Evolutionary conservation across 495 filamentous ascomycete genomes (phyloP), one percentile per base, ranked within the genome.

Genomic region (Eremomyces bilateralis): DNA sequence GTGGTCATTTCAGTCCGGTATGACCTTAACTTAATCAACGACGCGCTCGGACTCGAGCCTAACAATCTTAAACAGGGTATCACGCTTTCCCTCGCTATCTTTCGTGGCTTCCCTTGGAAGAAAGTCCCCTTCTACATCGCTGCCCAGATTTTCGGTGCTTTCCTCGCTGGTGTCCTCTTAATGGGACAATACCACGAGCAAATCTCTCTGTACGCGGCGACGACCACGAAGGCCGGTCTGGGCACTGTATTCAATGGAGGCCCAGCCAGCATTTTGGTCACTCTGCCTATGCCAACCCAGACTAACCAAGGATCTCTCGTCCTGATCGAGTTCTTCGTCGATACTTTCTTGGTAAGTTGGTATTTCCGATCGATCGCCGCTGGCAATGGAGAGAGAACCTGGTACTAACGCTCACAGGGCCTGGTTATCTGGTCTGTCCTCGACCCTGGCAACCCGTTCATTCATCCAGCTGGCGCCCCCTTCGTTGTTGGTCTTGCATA

Each of bases 401-500:
- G n/a, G n/a, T n/a, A n/a, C n/a, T n/a, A n/a, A n/a, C n/a, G n/a
- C n/a, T n/a, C n/a, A n/a, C n/a, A n/a, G n/a, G 59, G 59, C 20
- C 48, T 65, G 29, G 53, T 67, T 12, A 66, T 66, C 45, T 67
- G 63, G 63, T 50, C 63, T 20, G 52, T 48, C 36, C 58, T 67
- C 36, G 63, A 65, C 42, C 63, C 62, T 1, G 61, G 62, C 3
- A 67, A 67, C 42, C 63, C 62, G 8, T 66, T 67, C 47, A 48
- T 65, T 20, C 51, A 56, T 1, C 53, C 63, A 4, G 15, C 48
- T 12, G 38, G 40, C 33, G 61, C 53, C 5, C 63, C 63, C 6
- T 63, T 63, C 35, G 42, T 56, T 27, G 64, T 67, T 36, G 63
- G 63, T 11, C 38, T 66, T 3, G 63, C 53, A 5, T 66, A 64